A percentile compares a stretch with the other conserved stretches of the same genome.
Conservation (phyloP, 768 basidiomycete genomes). For the Lactarius trivialis region DNA sequence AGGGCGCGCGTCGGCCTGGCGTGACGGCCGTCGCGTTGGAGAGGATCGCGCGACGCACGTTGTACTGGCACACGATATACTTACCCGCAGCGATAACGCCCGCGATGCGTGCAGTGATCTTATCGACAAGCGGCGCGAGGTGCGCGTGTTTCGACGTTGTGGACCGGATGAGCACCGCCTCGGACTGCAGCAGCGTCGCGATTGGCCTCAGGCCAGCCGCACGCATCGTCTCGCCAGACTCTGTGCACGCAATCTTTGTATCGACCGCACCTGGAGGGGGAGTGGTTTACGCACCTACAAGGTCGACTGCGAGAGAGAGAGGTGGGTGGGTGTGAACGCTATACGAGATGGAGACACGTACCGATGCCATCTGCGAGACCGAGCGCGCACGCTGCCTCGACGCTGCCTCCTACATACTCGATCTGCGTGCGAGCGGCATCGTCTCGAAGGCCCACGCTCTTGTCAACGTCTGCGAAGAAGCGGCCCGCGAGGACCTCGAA, state of each 20-base stretch:
- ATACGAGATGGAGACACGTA: conserved; percentile 32
- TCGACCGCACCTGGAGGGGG: neutral
- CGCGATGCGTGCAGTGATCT: conserved; percentile 81
- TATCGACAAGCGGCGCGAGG: conserved; percentile 59
- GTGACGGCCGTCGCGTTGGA: conserved; percentile 62
- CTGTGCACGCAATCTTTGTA: conserved; percentile 36
- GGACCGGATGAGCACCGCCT: conserved; percentile 92
- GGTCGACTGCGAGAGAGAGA: conserved; percentile 62
- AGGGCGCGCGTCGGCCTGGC: conserved; percentile 85
- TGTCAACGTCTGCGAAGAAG: conserved; percentile 69
- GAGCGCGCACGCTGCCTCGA: conserved; percentile 95
- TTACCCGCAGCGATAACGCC: conserved; percentile 84
- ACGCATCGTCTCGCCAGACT: conserved; percentile 99
- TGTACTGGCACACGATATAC: conserved; percentile 91
- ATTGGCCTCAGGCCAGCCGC: conserved; percentile 94
- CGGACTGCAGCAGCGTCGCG: conserved; percentile 75
- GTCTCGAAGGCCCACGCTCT: conserved; percentile 41
- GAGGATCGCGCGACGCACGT: conserved; percentile 64
- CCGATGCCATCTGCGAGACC: conserved; percentile 97
- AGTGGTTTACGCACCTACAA: conserved; percentile 64
- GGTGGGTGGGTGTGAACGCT: no score
- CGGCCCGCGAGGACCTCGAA: conserved; percentile 83
- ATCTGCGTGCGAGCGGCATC: conserved; percentile 67
- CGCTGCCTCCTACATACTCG: conserved; percentile 95
- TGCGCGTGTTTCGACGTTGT: conserved; percentile 54